phyloP scores from a whole-genome alignment of 2,329 filamentous ascomycete species.

The Ilyonectria robusta region DNA sequence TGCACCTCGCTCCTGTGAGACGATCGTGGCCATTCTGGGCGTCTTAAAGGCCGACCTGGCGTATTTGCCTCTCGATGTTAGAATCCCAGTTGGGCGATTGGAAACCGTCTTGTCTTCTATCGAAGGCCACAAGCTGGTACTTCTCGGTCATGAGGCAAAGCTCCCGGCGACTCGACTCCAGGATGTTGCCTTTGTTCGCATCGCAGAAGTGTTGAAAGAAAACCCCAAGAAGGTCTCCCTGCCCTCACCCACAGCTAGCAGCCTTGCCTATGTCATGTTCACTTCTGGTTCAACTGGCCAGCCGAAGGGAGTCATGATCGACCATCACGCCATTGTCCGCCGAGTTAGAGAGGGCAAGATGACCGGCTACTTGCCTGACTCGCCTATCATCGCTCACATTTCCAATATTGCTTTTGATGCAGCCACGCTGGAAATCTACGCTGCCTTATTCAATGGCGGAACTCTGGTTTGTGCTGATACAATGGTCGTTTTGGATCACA shows the following conservation, averaged over 20 bases:
- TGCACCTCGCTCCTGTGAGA: constrained; percentile 37
- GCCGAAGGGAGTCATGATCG: constrained; percentile 40
- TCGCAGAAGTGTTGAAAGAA: constrained; percentile 21
- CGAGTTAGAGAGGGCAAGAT: constrained; percentile 6
- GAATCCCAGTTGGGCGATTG: constrained; percentile 34
- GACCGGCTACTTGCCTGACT: not conserved
- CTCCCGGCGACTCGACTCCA: not conserved
- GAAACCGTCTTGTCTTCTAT: constrained; percentile 36
- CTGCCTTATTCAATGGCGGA: constrained; percentile 28
- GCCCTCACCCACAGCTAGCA: constrained; percentile 8
- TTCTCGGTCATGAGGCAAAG: constrained; percentile 30
- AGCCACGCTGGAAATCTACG: constrained; percentile 27
- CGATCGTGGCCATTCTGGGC: constrained; percentile 43
- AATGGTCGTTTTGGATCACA: constrained; percentile 14
- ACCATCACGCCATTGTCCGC: constrained; percentile 25
- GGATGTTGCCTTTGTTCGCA: constrained; percentile 27
- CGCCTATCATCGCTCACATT: constrained; percentile 14
- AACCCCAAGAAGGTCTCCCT: not conserved
- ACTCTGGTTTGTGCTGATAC: constrained; percentile 32
- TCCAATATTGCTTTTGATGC: constrained; percentile 35
- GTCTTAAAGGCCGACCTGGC: constrained; percentile 46
- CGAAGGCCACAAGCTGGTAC: constrained; percentile 26
- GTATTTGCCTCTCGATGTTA: constrained; percentile 45
- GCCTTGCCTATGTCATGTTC: constrained; percentile 42
- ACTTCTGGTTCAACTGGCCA: constrained; percentile 45